Conservation (phyloP, 1,284 basidiomycete species). For the Sporisorium reilianum region DNA sequence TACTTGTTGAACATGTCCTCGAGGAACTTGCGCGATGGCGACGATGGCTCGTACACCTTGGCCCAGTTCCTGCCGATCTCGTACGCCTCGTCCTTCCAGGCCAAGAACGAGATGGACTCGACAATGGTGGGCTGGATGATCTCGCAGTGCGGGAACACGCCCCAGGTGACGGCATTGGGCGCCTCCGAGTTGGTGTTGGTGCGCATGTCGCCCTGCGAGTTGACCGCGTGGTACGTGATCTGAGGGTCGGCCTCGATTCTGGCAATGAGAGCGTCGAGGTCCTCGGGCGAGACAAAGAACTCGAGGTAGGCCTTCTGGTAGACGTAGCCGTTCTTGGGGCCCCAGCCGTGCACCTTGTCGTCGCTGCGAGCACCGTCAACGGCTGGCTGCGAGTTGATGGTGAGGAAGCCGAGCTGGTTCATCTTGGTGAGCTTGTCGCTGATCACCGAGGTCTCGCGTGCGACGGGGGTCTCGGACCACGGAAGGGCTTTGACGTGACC, state of each 20-base stretch:
- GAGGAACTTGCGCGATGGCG: conserved; percentile 57
- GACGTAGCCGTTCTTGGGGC: conserved; percentile 71
- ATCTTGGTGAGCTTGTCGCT: conserved; percentile 82
- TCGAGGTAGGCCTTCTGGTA: conserved; percentile 89
- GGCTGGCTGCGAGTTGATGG: conserved; percentile 97
- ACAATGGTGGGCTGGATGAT: conserved; percentile 98
- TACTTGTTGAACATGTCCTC: conserved; percentile 60
- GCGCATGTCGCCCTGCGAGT: conserved; percentile 82
- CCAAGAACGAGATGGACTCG: conserved; percentile 73
- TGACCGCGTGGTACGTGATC: conserved; percentile 97
- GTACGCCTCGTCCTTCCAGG: conserved; percentile 69
- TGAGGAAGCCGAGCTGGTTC: conserved; percentile 88
- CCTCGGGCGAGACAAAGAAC: conserved; percentile 85
- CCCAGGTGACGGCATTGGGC: conserved; percentile 99
- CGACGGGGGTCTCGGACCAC: conserved; percentile 92
- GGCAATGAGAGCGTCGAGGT: conserved; percentile 81
- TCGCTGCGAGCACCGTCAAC: conserved; percentile 82
- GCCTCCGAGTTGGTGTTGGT: conserved; percentile 93
- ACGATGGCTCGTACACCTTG: conserved; percentile 56
- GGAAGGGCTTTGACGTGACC: conserved; percentile 77
- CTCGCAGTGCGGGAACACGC: conserved; percentile 91
- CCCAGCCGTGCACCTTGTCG: conserved; percentile 75
- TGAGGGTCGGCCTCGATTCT: conserved; percentile 88
- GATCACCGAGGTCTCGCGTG: conserved; percentile 87
- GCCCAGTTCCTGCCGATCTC: conserved; percentile 68